Evolutionary conservation across 306 rosid genomes (phyloP).

Genomic region (Malus fusca): DNA sequence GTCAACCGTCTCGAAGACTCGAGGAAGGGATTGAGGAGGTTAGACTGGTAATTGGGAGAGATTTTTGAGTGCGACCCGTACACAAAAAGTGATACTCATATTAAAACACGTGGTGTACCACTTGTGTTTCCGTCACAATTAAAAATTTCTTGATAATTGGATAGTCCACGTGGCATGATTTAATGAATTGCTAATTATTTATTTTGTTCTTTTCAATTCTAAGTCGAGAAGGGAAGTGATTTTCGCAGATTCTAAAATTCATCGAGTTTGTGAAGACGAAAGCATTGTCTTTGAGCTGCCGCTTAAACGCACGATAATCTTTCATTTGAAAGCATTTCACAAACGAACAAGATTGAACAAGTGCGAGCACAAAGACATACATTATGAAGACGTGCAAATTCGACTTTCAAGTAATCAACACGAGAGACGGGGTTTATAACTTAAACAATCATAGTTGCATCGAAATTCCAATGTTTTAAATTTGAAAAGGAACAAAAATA

Average conservation of each 20-base stretch:
- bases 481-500: neutral
- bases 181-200: neutral
- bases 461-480: conserved; percentile 20
- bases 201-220: too few relatives aligned
- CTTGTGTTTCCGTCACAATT: too few relatives aligned
- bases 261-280: too few relatives aligned
- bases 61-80: too few relatives aligned
- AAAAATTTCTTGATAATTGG: neutral
- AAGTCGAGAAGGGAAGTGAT: rapidly evolving
- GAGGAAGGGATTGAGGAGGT: neutral
- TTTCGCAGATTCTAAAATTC: too few relatives aligned
- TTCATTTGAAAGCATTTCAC: too few relatives aligned
- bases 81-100: too few relatives aligned
- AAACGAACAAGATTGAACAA: neutral
- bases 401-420: neutral
- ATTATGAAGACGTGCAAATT: neutral
- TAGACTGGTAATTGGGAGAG: neutral
- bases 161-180: conserved; percentile 46
- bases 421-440: conserved; percentile 1
- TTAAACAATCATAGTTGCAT: conserved; percentile 28
- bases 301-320: too few relatives aligned
- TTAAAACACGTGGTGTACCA: too few relatives aligned
- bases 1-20: neutral
- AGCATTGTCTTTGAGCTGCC: too few relatives aligned
- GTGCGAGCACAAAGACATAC: too few relatives aligned